A percentile compares a stretch with the other conserved stretches of the same genome.
phyloP scores from a whole-genome alignment of 805 yeast genomes.

The Debaryomyces castellii region DNA sequence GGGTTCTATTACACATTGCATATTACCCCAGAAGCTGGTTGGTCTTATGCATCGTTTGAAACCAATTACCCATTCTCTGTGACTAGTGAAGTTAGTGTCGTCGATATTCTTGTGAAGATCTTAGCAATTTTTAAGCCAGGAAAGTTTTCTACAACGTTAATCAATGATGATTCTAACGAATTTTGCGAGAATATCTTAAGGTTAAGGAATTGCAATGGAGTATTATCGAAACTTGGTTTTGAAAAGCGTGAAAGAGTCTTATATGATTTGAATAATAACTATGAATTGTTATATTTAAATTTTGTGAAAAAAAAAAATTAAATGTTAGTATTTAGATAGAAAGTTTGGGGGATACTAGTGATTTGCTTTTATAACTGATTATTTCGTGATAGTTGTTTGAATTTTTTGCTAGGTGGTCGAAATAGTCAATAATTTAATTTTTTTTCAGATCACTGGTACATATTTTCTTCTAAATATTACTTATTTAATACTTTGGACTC shows the following conservation, averaged over 20 bases:
- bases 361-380: neutral
- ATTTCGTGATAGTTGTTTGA: conserved; percentile 5
- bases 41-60: conserved; percentile 96
- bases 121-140: conserved; percentile 70
- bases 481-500: neutral
- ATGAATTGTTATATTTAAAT: conserved; percentile 69
- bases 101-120: conserved; percentile 59
- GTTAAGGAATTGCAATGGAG: conserved; percentile 18
- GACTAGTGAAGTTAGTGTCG: conserved; percentile 39
- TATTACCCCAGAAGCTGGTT: conserved; percentile 90
- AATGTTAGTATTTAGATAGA: conserved; percentile 1
- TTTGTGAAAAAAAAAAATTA: conserved; percentile 41
- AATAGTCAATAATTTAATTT: neutral
- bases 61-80: conserved; percentile 66
- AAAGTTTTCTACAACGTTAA: conserved; percentile 57
- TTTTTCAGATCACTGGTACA: conserved; percentile 1
- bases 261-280: conserved; percentile 69
- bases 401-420: conserved; percentile 5
- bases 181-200: conserved; percentile 8
- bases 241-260: conserved; percentile 62
- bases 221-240: conserved; percentile 45
- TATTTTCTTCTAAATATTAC: conserved; percentile 2
- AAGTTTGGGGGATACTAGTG: conserved; percentile 22
- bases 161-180: conserved; percentile 25
- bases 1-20: conserved; percentile 75